These are phyloP conservation scores for Botrytis porri DNA, from an alignment of 2,329 filamentous ascomycete species.

Conservation along the genomic window DNA sequence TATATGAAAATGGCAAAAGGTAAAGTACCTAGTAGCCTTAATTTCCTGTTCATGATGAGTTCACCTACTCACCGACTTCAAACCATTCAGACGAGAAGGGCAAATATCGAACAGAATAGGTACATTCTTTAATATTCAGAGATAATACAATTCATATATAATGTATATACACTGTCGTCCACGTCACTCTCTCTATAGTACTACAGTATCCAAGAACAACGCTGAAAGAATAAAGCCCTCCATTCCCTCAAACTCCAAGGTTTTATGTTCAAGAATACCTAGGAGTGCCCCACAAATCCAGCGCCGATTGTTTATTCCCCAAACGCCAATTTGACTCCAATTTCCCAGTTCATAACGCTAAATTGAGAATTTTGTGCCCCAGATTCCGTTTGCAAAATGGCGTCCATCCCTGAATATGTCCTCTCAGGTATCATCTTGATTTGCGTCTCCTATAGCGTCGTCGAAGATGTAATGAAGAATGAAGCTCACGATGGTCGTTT, in stretches of 20 bases:
- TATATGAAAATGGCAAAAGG: neutral
- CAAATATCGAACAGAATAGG: neutral
- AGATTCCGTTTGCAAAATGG: neutral
- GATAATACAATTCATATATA: neutral
- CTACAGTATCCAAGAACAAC: neutral
- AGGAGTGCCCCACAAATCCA: neutral
- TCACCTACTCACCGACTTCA: neutral
- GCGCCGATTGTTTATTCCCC: neutral
- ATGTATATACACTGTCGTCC: neutral
- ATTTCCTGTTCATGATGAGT: neutral
- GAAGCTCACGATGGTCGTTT: neutral
- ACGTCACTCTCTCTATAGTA: neutral
- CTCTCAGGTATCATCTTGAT: neutral
- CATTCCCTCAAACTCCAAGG: neutral
- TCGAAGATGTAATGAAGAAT: neutral
- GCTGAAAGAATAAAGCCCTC: neutral
- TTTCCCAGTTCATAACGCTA: constrained; percentile 8
- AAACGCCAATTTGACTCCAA: neutral
- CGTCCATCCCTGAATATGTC: neutral
- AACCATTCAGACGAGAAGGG: neutral
- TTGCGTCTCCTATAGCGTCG: neutral
- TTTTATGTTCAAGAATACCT: neutral
- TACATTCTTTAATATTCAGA: neutral
- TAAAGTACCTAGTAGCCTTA: neutral
- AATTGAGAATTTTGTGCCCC: neutral